Conservation (phyloP, 805 yeast genomes). For the Saccharomycopsis fibuligera region DNA sequence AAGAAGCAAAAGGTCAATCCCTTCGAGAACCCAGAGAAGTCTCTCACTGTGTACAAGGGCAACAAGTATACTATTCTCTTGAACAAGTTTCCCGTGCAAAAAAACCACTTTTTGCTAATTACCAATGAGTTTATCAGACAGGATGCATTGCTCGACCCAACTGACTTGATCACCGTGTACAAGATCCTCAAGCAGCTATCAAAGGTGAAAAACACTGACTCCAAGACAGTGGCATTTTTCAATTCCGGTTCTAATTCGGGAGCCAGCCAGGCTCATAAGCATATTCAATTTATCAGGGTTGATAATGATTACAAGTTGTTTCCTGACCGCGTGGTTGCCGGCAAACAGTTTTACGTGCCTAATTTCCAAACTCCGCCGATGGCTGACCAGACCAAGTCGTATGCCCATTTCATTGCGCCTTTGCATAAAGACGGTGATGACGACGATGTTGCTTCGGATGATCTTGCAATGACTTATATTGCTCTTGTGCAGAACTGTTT, state of each 20-base stretch:
- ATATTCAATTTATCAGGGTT: conserved; percentile 62
- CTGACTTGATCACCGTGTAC: conserved; percentile 59
- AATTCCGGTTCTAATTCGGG: conserved; percentile 87
- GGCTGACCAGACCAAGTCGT: conserved; percentile 54
- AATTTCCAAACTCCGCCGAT: conserved; percentile 51
- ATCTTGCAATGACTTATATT: conserved; percentile 62
- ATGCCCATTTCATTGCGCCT: conserved; percentile 68
- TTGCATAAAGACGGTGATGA: conserved; percentile 23
- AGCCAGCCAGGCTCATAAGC: conserved; percentile 93
- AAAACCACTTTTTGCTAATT: conserved; percentile 71
- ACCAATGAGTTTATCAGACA: conserved; percentile 73
- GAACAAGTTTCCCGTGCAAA: conserved; percentile 82
- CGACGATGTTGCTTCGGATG: conserved; percentile 36
- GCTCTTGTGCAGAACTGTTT: conserved; percentile 66
- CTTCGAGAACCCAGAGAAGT: conserved; percentile 74
- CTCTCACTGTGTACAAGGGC: conserved; percentile 51
- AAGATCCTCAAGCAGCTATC: conserved; percentile 47
- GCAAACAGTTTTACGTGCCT: conserved; percentile 48
- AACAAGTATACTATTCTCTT: conserved; percentile 56
- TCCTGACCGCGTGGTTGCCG: conserved; percentile 45
- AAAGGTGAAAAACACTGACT: conserved; percentile 24
- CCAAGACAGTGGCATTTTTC: conserved; percentile 69
- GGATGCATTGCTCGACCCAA: conserved; percentile 59
- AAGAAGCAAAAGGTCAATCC: conserved; percentile 50
- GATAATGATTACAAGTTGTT: conserved; percentile 42